Base-by-base conservation (phyloP, 192 early-diverging fungal species). In the Obelidium mucronatum region DNA sequence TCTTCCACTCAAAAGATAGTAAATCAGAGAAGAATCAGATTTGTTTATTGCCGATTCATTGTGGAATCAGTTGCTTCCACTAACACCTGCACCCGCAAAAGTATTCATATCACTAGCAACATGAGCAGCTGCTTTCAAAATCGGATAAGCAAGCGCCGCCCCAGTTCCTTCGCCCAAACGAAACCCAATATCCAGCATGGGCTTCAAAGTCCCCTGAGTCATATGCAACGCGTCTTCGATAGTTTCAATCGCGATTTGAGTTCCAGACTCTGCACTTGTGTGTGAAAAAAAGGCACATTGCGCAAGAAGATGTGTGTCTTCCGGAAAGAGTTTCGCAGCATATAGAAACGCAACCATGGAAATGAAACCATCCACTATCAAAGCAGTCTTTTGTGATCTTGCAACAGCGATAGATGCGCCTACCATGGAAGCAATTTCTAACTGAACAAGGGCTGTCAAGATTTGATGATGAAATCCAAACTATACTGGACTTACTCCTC, bases 31-130 rank as follows among this genome's bases (percentile, higher is more conserved):
- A n/a, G n/a, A n/a, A n/a, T n/a, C n/a, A n/a, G n/a, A n/a, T n/a
- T n/a, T n/a, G n/a, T n/a, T n/a, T n/a, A n/a, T n/a, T n/a, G n/a
- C n/a, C n/a, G n/a, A n/a, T n/a, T n/a, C n/a, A n/a, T n/a, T n/a
- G n/a, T n/a, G n/a, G n/a, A n/a, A n/a, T 44, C 42, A 44, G 17
- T 44, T 44, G 17, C 42, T 67, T 30, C 40, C 59, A 70, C 74
- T 66, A 22, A 78, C 77, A n/a, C 77, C 77, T 33, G 77, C 77
- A 19, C 77, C 65, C 11, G 76, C 75, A 42, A 78, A 78, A 24
- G 77, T 78, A 40, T 74, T 74, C 77, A 78, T 78, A 65, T 78
- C 77, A 37, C 24, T 64, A 1, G 62, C 73, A 19, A 78, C 28
- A 59, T 54, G 52, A 26, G 77, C 77, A 2, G 77, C 77, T 5